Evolutionary conservation across 805 yeast species (phyloP), one percentile per base, ranked within the genome.

Genomic region (Cyberlindnera japonica): DNA sequence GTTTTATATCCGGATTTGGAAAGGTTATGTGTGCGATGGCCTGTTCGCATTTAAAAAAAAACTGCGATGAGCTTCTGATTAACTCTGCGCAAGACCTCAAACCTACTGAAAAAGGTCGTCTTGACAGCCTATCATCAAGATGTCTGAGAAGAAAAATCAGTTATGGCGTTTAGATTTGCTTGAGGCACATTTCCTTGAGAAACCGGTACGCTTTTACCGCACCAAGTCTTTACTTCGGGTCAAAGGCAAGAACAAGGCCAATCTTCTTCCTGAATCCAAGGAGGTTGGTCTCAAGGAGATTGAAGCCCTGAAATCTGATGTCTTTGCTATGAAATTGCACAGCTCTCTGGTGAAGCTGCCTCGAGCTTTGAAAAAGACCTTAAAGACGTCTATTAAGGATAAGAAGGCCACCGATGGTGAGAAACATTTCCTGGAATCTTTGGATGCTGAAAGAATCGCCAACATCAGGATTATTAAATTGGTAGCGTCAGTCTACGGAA

Each of bases 91-190:
- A 19, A 14, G 4, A 27, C 22, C 15, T 15, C 7, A n/a, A 20
- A 21, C n/a, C 21, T 3, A 21, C 32, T 15, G 20, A 6, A 33
- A 22, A 31, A 7, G n/a, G n/a, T n/a, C 14, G 7, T 8, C n/a
- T 20, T 9, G 11, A 22, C 24, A 22, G 24, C 24, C 8, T 9
- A 11, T 22, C 11, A 8, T 11, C 8, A 25, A 8, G 9, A 45
- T 48, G 48, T 8, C 38, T 4, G 48, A 69, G 15, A 48, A 47
- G 37, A 41, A 68, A 38, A 72, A 69, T 44, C 58, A 60, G 25
- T 47, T 70, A 32, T 76, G 81, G 77, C 72, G 71, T 49, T 59
- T 80, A 33, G 86, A 80, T 51, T 56, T 78, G 19, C 59, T 80
- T 26, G 83, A 80, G 49, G 65, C 68, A 27, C 71, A 72, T 51